Evolutionary conservation across 2,329 filamentous ascomycete genomes (phyloP), one percentile per base, ranked within the genome.

Genomic region (Aaosphaeria arxii): DNA sequence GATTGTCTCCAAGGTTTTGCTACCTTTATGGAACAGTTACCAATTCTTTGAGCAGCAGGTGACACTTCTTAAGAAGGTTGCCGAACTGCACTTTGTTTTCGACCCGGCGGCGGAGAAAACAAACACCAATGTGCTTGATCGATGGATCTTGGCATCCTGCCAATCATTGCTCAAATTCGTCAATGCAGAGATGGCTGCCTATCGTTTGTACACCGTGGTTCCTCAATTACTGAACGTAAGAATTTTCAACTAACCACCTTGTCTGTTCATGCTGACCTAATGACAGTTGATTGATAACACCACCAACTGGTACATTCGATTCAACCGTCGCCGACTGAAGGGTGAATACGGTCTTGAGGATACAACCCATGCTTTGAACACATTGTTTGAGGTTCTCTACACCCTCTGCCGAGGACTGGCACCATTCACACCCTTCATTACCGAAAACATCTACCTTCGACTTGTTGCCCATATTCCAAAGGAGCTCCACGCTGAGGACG

Each of bases 231-330:
- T 95, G 13, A 81, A 81, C 33, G 62, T 64, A 50, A 54, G 60
- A 38, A 11, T 30, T 33, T 36, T 30, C 13, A 3, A 4, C 30
- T 36, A 11, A 7, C 6, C n/a, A n/a, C 24, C 24, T 9, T 5
- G 6, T 24, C 17, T 24, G 30, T n/a, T 6, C 41, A 13, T 36
- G 33, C 33, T 36, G 13, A 36, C 13, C 17, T 11, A 13, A 13
- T 36, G 9, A 4, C 43, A 66, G 64, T 81, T 95, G 62, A 95
- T 96, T 56, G 92, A 96, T 63, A 91, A 95, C 72, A 91, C 89
- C 4, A 96, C 91, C n/a, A 97, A 97, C 73, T 96, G 91, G 91
- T 96, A 96, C 73, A 96, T 96, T 69, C 83, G 91, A 52, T 95
- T 96, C 77, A 96, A 96, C 77, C 83, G 91, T 46, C 88, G 88